Base-by-base conservation (phyloP, 495 filamentous ascomycete genomes). In the Podospora bellae-mahoneyi region DNA sequence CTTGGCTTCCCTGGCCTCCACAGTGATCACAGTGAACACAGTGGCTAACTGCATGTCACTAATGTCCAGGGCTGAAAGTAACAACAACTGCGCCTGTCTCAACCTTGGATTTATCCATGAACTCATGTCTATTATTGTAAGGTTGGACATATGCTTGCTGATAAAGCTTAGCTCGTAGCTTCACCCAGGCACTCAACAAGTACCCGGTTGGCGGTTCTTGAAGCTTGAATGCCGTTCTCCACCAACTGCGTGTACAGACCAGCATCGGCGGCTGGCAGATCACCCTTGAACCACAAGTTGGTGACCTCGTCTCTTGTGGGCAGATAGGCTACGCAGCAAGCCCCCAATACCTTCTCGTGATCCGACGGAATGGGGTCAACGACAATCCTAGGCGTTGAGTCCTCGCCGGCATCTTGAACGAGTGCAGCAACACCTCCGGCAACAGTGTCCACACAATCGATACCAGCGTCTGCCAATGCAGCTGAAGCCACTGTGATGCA, bases 401-500 rank as follows among this genome's bases (percentile, higher is more conserved):
- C 62, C 69, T 75, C 73, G 28, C 66, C 68, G 2, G 75, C 72
- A 55, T 80, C 76, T 58, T 78, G 73, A 23, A 93, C 91, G 20
- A 97, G 73, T 10, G 93, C 96, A 18, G 94, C 93, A 53, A 97
- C 90, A 26, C 95, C 95, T 4, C 94, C 95, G 16, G 90, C 84
- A 4, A 97, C 91, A 32, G 96, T 83, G 77, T 98, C 95, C 39
- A 97, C 87, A 77, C 93, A 97, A 74, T 99, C 95, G 69, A 99
- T 97, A 2, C 92, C 93, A 0, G 95, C 96, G 80, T 99, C 96
- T 1, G 90, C 90, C 78, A 99, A 89, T 6, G 96, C 95, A n/a
- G 95, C 96, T 66, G 92, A 93, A 44, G 95, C 93, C 68, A 93
- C 93, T 2, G 92, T 98, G 69, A 99, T 93, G 76, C 94, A 97